Base-by-base conservation (phyloP, 2,329 filamentous ascomycete species). In the Beauveria medogensis region DNA sequence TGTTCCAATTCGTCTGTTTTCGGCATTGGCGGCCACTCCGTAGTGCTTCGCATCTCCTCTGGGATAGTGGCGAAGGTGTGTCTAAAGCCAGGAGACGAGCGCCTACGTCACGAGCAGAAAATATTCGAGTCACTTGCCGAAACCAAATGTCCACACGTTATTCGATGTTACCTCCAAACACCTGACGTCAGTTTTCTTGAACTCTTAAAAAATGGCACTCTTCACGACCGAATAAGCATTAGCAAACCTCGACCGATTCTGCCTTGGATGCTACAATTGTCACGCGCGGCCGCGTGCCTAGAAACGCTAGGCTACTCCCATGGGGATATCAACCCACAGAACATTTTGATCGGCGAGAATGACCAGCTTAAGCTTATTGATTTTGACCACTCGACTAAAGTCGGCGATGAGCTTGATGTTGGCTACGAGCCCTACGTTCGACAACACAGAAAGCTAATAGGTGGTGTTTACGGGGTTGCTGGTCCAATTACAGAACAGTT, bases 391-490 rank as follows among this genome's bases (percentile, higher is more conserved):
- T 56, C 62, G 3, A 47, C 40, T 2, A 43, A 47, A 40, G 30
- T 62, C 24, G 63, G 64, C 14, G 46, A 59, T 5, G 26, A 41
- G 3, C 55, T 67, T 14, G 53, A 67, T 40, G 63, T 66, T 34
- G 65, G 64, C 55, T 64, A 65, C 53, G 62, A 66, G 43, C 65
- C 65, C 9, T 66, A 65, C 28, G 64, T 67, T 54, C 63, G 65
- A 57, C 59, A 64, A 51, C 41, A 37, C 30, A 63, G 62, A 26
- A 28, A 60, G 9, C 24, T 14, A 1, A 20, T 7, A 3, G 63
- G 61, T 34, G 61, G 65, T 7, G 14, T 41, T 2, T 65, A 24
- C 30, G 62, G 65, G 9, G 37, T 55, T 51, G 62, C 65, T 41
- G 59, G 64, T 37, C 60, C 63, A 12, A 34, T 46, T 28, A 62